Evolutionary conservation across 345 rosid species (phyloP).

Genomic region (Rhodamnia argentea): DNA sequence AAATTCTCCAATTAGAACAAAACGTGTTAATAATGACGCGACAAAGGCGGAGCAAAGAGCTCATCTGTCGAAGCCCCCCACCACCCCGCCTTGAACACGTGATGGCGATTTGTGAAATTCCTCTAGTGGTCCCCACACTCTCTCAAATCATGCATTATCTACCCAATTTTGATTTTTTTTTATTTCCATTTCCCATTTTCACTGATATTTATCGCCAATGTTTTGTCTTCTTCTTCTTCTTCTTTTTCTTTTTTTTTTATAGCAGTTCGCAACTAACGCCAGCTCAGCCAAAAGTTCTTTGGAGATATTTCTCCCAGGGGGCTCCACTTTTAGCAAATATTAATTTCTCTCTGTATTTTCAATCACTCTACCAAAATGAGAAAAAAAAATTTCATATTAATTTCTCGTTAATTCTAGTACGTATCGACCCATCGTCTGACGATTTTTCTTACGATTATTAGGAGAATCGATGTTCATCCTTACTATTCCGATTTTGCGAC

Average conservation of each 20-base stretch:
- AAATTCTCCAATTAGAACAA: too few relatives aligned
- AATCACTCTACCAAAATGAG: too few relatives aligned
- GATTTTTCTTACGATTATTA: too few relatives aligned
- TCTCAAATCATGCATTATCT: too few relatives aligned
- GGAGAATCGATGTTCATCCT: not conserved
- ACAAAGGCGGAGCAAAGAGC: not conserved
- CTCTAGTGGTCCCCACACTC: not conserved
- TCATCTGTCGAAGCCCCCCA: too few relatives aligned
- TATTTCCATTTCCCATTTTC: not conserved
- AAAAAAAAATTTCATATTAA: too few relatives aligned
- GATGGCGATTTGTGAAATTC: not conserved
- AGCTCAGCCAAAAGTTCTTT: not conserved
- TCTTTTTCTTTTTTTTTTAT: accelerated
- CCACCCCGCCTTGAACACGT: too few relatives aligned
- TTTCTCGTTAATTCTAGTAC: too few relatives aligned
- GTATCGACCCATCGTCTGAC: too few relatives aligned
- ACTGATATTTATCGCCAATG: not conserved
- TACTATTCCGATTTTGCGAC: not conserved
- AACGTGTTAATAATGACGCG: not conserved
- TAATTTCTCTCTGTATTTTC: not conserved
- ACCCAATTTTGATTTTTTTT: not conserved
- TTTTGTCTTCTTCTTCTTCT: not conserved
- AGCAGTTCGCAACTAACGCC: not conserved
- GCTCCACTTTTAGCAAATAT: not conserved
- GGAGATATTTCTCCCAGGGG: not conserved